Base-by-base conservation (phyloP, 2,329 filamentous ascomycete species). In the Alternaria angustiovoidea region DNA sequence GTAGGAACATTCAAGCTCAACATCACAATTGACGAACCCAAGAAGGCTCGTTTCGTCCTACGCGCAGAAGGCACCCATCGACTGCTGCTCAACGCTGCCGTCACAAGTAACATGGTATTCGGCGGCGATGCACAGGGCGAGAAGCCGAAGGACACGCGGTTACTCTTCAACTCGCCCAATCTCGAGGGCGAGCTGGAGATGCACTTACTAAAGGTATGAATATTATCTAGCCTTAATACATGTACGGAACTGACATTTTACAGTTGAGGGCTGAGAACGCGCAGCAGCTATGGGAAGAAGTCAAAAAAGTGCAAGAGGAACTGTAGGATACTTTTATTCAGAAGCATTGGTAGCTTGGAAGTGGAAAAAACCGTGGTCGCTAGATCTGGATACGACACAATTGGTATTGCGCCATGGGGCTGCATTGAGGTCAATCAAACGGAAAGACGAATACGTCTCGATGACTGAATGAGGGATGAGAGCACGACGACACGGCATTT, bases 11-110 rank as follows among this genome's bases (percentile, higher is more conserved):
- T 97, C 68, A 95, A 95, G 80, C 85, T 97, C 75, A 97, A 97
- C 71, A 62, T 75, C 34, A 74, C 67, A 12, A 65, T 68, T 8
- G 67, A 75, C 14, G 67, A 69, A 20, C 78, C 66, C 61, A 87
- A 57, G 56, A 83, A 81, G 62, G 86, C 90, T 24, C 90, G 94
- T 42, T 86, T 98, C 66, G 86, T 98, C 62, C 93, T 97, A 88
- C 90, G 94, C 18, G 93, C 96, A 67, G 94, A 97, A 72, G 93
- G 93, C 61, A 95, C 92, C 1, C 89, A 94, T 71, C 88, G 93
- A 22, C 88, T 98, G 54, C 89, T 97, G 63, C 83, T 98, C 51
- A 98, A 98, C 80, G 92, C 91, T 1, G 88, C 89, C 1, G 85
- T 98, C 60, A 87, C 93, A 61, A 90, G 91, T 58, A 87, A 89